Percentiles rank a stretch among this genome's conserved stretches.
Evolutionary conservation across 2,329 filamentous ascomycete species (phyloP).

Genomic region (Xenosphaeropsis pyriputrescens): DNA sequence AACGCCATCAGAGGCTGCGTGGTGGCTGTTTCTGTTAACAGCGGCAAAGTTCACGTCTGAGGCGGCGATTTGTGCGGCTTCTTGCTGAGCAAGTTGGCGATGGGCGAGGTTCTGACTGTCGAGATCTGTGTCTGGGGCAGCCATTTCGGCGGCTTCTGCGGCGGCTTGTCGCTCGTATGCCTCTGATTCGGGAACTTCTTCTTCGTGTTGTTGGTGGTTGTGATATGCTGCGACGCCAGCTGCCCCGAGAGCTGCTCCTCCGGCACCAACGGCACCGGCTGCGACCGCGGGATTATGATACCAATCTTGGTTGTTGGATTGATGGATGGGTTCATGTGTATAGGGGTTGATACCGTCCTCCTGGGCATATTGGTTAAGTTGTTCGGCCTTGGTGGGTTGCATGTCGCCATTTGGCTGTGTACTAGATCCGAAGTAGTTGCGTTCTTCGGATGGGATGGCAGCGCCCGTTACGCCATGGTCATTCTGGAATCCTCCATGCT

Average conservation of each 20-base stretch:
- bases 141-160: constrained; percentile 4
- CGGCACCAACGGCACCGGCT: constrained; percentile 7
- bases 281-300: background rate
- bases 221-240: constrained; percentile 9
- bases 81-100: constrained; percentile 5
- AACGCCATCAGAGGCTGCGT: constrained; percentile 6
- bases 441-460: constrained; percentile 7
- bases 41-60: constrained; percentile 7
- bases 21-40: constrained; percentile 4
- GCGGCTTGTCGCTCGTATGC: constrained; percentile 6
- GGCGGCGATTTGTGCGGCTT: constrained; percentile 11
- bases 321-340: constrained; percentile 20
- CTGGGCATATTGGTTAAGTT: constrained; percentile 33
- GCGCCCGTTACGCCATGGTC: constrained; percentile 34
- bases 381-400: constrained; percentile 31
- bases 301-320: background rate
- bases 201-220: constrained; percentile 4
- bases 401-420: constrained; percentile 22
- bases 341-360: constrained; percentile 44
- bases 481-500: constrained; percentile 26
- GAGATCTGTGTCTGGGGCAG: constrained; percentile 4
- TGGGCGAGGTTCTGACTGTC: constrained; percentile 2
- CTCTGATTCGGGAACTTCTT: constrained; percentile 2
- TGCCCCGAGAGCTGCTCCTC: constrained; percentile 8
- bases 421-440: constrained; percentile 25